Evolutionary conservation across 1,284 basidiomycete genomes (phyloP), one percentile per base, ranked within the genome.

Genomic region (Schizophyllum amplum): DNA sequence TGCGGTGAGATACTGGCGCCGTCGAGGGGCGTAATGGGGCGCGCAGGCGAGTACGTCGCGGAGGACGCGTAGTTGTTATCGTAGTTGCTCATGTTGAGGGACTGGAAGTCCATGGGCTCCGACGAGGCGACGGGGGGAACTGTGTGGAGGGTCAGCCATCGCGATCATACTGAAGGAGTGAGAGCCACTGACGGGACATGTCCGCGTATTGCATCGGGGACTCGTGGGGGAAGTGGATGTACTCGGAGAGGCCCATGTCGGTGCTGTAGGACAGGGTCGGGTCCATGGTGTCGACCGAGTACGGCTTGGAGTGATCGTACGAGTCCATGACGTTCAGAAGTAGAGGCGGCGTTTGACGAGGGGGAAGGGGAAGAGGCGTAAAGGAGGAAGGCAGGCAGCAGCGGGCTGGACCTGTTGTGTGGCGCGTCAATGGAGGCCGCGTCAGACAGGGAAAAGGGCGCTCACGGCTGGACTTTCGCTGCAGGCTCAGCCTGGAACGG

Each of bases 81-180:
- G 73, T 87, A 89, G 57, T 81, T 81, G 74, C 86, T 87, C 68
- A 87, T 84, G 62, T 75, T 76, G 63, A 84, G 72, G 62, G 76
- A 72, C 76, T 73, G 20, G 80, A 74, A 56, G 75, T 67, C 57
- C 73, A 61, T 70, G 76, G 65, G 62, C 76, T 78, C 62, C 61
- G 61, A 33, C 27, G 27, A 33, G 6, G 27, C 27, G 27, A 33
- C 27, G 27, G 59, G 66, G 64, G 60, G 56, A 57, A 62, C 51
- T 62, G 20, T 33, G n/a, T 24, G 54, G 47, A 52, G 46, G 55
- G 55, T 33, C 6, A 33, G 22, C 22, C 53, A n/a, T 42, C 56
- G 53, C 27, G 53, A 55, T 33, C 27, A 13, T 5, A 13, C 6
- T 6, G 27, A 13, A 5, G 27, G 27, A 57, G 33, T 48, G 55